These are phyloP conservation scores for Melocanna baccifera DNA, from an alignment of 176 grass and related monocot genomes.

Conservation along the genomic window DNA sequence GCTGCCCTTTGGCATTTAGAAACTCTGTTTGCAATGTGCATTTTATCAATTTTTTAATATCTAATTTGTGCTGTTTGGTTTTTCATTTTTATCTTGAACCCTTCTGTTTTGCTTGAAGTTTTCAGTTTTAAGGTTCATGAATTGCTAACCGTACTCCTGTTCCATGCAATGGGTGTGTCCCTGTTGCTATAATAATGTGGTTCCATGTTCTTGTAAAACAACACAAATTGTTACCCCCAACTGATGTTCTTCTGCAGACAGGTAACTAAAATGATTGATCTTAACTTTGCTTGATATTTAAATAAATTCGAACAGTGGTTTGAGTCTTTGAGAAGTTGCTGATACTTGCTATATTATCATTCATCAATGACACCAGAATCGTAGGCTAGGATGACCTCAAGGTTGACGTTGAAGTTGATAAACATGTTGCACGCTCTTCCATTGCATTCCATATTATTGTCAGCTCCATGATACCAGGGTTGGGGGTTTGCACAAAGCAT, in stretches of 20 bases:
- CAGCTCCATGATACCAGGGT: neutral
- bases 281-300: neutral
- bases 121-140: neutral
- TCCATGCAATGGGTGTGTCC: neutral
- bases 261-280: neutral
- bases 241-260: neutral
- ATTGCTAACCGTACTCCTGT: neutral
- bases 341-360: neutral
- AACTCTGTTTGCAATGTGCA: neutral
- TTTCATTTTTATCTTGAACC: neutral
- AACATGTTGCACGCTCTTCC: neutral
- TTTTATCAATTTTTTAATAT: neutral
- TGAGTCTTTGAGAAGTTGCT: neutral
- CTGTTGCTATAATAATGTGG: neutral
- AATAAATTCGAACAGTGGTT: neutral
- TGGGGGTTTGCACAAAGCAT: neutral
- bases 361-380: neutral
- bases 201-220: neutral
- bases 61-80: neutral
- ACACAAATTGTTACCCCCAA: neutral
- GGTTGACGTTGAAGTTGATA: neutral
- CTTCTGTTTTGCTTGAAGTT: neutral
- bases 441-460: neutral
- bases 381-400: neutral
- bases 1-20: neutral